Conservation (phyloP, 2,329 filamentous ascomycete species). For the Diaporthe batatas region DNA sequence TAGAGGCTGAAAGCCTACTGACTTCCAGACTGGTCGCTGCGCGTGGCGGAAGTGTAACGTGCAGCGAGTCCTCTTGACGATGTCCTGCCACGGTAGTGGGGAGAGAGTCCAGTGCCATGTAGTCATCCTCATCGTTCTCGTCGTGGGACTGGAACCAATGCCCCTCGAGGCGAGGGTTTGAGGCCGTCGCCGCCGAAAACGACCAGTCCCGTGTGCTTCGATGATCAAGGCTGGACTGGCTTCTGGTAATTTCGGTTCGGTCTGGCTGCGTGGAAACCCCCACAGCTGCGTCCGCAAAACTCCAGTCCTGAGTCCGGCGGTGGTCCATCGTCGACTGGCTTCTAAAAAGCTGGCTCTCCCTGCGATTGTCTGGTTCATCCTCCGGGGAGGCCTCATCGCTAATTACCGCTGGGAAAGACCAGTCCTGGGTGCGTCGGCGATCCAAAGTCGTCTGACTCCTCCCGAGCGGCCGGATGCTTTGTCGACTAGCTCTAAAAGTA, state of each 20-base stretch:
- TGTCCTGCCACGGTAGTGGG: slow-evolving; percentile 35
- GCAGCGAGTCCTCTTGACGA: slow-evolving; percentile 50
- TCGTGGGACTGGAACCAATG: slow-evolving; percentile 51
- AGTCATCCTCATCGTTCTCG: slow-evolving; percentile 53
- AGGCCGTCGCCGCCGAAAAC: slow-evolving; percentile 64
- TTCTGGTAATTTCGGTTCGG: slow-evolving; percentile 37
- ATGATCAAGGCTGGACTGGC: slow-evolving; percentile 59
- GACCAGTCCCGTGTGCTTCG: slow-evolving; percentile 69
- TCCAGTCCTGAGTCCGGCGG: slow-evolving; percentile 42
- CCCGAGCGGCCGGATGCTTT: slow-evolving; percentile 62
- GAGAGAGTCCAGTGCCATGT: slow-evolving; percentile 42
- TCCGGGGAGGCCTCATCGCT: slow-evolving; percentile 25
- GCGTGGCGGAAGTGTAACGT: slow-evolving; percentile 52
- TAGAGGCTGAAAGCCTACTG: slow-evolving; percentile 53
- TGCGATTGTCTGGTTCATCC: slow-evolving; percentile 31
- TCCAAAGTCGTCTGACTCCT: slow-evolving; percentile 59
- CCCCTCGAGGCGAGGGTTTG: slow-evolving; percentile 57
- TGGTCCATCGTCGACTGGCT: slow-evolving; percentile 42
- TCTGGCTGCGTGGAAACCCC: not conserved
- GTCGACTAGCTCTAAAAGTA: slow-evolving; percentile 66
- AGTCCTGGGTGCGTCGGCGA: slow-evolving; percentile 45
- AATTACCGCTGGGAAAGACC: slow-evolving; percentile 37
- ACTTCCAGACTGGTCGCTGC: slow-evolving; percentile 46
- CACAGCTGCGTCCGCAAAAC: slow-evolving; percentile 38
- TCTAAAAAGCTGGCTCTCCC: slow-evolving; percentile 40